Percentiles rank a stretch among this genome's conserved stretches.
Evolutionary conservation across 768 basidiomycete species (phyloP).

Genomic region (Lactarius akahatsu): DNA sequence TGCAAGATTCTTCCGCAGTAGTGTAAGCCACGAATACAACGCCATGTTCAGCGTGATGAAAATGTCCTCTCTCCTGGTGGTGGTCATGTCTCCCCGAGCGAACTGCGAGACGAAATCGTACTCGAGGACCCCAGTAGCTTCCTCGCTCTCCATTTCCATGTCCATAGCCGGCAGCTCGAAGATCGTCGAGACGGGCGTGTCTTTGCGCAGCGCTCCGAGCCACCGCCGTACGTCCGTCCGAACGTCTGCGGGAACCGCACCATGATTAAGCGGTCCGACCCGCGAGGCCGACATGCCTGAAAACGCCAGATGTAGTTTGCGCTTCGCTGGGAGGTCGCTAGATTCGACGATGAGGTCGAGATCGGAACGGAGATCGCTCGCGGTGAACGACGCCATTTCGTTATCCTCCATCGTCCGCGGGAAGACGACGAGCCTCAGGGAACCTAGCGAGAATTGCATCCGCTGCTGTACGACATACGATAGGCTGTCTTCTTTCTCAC

Average conservation of each 20-base stretch:
- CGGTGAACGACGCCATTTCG: constrained; percentile 75
- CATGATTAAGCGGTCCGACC: constrained; percentile 59
- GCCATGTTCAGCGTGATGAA: constrained; percentile 84
- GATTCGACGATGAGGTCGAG: constrained; percentile 62
- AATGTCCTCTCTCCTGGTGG: constrained; percentile 64
- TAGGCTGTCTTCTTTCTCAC: constrained; percentile 59
- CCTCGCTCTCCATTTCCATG: constrained; percentile 77
- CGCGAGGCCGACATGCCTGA: constrained; percentile 75
- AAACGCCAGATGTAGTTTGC: constrained; percentile 71
- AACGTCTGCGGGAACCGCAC: constrained; percentile 41
- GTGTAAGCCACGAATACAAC: constrained; percentile 77
- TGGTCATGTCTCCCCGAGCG: constrained; percentile 48
- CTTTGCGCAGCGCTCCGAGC: constrained; percentile 59
- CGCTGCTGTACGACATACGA: constrained; percentile 67
- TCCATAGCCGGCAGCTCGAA: constrained; percentile 80
- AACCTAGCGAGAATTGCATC: constrained; percentile 67
- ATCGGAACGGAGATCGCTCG: constrained; percentile 64
- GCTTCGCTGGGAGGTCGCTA: constrained; percentile 49
- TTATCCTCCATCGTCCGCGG: constrained; percentile 75
- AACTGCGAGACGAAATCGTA: constrained; percentile 78
- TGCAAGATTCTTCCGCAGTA: constrained; percentile 70
- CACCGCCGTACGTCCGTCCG: constrained; percentile 51
- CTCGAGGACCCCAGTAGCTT: constrained; percentile 47
- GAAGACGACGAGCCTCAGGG: constrained; percentile 70
- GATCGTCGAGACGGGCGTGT: constrained; percentile 67